Evolutionary conservation across 768 basidiomycete genomes (phyloP), one percentile per base, ranked within the genome.

Genomic region (Pulveroboletus sp.): DNA sequence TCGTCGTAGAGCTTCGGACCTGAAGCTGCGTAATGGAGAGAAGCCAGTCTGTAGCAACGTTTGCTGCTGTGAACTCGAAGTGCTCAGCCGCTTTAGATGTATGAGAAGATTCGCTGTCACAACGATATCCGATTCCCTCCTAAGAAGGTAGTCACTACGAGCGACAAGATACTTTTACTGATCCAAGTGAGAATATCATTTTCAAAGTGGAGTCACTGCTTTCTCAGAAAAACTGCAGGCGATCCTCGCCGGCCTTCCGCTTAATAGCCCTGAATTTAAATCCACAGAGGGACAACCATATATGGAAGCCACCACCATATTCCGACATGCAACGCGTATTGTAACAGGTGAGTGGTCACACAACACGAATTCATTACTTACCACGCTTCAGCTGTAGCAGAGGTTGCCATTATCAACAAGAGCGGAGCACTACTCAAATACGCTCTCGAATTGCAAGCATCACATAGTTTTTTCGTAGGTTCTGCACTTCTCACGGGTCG

Each of bases 101-200:
- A 82, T 56, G 89, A 89, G 62, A 84, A 78, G 59, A 73, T 93
- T 39, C 75, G 81, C 48, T 74, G 71, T 43, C 82, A 89, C 49
- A 73, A 74, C n/a, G 91, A 92, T 53, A 88, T 94, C 50, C 83
- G 91, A 2, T 96, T 81, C 65, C 76, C 80, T 39, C 66, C 86
- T 5, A 83, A 82, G 66, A 89, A 83, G 55, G 69, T 85, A 5
- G 84, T 85, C 39, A 83, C 77, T 54, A 76, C 84, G 0, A 66
- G 74, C 4, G 90, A 95, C 64, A 95, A 95, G 64, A 76, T 89
- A 9, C 83, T 89, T 64, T 63, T 94, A 6, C 70, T 93, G 37
- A 81, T 92, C 6, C 93, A 95, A 69, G 87, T 88, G 41, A 49
- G 67, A 38, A 33, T 21, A 10, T 5, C 5, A 26, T 26, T 5